Percentiles rank a stretch among this genome's conserved stretches.
These are phyloP conservation scores for Saccharum officinarum DNA, from an alignment of 176 grass and related monocot genomes.

Conservation along the genomic window DNA sequence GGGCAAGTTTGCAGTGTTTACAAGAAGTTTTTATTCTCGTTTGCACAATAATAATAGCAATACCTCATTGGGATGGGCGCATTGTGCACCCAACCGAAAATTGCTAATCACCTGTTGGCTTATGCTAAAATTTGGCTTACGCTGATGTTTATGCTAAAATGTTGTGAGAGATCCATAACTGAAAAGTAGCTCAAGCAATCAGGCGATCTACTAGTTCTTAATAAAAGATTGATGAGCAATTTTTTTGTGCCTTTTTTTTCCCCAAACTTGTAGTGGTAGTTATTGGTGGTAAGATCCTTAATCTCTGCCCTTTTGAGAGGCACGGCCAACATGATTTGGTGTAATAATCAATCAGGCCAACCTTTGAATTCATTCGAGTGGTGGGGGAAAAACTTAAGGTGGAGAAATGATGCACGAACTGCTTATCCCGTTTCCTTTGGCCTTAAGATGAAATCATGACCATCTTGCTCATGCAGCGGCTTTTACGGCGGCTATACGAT, in stretches of 20 bases:
- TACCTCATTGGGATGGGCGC: background rate
- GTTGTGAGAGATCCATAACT: no score
- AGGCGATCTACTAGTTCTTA: no score
- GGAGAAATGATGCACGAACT: background rate
- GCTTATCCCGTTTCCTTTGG: slow-evolving; percentile 25
- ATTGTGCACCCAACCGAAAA: background rate
- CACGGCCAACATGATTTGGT: background rate
- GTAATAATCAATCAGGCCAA: background rate
- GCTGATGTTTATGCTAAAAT: no score
- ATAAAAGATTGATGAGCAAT: background rate
- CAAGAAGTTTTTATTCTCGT: background rate
- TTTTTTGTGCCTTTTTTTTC: background rate
- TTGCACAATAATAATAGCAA: background rate
- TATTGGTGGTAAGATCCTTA: background rate
- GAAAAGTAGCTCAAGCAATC: no score
- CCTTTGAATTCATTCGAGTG: background rate
- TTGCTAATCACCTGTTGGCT: no score
- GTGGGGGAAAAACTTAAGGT: background rate
- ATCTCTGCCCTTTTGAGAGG: background rate
- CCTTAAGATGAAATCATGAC: slow-evolving; percentile 19
- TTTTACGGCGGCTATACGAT: background rate
- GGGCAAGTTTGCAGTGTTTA: background rate
- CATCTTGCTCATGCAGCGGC: background rate
- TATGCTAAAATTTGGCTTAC: no score
- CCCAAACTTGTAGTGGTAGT: background rate